These are phyloP conservation scores for Naganishia onofrii DNA, from an alignment of 768 basidiomycete genomes.

Conservation along the genomic window DNA sequence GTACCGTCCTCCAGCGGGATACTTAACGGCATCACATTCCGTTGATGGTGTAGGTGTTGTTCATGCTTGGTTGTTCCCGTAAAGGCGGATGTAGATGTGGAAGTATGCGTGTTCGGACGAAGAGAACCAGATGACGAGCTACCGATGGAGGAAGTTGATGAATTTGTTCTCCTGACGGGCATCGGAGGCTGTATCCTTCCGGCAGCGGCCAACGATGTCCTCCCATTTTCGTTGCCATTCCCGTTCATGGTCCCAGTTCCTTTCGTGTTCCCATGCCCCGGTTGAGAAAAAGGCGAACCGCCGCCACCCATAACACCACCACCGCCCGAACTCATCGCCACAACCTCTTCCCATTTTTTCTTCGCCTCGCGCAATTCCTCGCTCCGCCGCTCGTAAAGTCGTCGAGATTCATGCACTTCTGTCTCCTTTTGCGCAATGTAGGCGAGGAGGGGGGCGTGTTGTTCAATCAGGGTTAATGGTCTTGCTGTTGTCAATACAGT, in stretches of 20 bases:
- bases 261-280: too few species aligned
- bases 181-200: neutral
- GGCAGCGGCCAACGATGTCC: neutral
- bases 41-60: too few species aligned
- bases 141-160: neutral
- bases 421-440: constrained; percentile 24
- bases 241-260: too few species aligned
- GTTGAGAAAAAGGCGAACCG: too few species aligned
- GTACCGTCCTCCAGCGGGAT: neutral
- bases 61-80: neutral
- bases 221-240: too few species aligned
- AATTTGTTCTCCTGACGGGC: constrained; percentile 9
- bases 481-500: neutral
- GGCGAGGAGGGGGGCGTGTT: constrained; percentile 17
- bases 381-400: neutral
- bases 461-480: constrained; percentile 9
- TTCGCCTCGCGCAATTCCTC: constrained; percentile 3
- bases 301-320: neutral
- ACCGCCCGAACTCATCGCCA: neutral
- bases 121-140: neutral
- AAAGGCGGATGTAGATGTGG: too few species aligned
- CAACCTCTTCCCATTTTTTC: constrained; percentile 15
- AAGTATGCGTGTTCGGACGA: too few species aligned
- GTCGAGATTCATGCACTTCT: neutral
- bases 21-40: neutral